Percentiles rank a stretch among this genome's conserved stretches.
Conservation (phyloP, 805 yeast species). For the Sugiyamaella americana region DNA sequence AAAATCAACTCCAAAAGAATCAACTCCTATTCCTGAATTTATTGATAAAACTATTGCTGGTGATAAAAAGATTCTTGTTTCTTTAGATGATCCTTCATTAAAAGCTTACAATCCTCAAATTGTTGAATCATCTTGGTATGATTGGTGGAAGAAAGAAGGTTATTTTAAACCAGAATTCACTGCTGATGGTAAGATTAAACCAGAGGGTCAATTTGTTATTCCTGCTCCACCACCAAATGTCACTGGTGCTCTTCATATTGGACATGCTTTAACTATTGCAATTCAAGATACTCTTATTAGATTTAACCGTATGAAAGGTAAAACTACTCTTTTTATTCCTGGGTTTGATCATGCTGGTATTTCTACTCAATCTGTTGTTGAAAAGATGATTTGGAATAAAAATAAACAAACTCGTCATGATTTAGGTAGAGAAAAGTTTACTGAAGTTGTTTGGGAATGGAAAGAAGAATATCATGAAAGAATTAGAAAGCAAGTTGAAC, state of each 20-base stretch:
- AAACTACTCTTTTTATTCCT: slow-evolving; percentile 85
- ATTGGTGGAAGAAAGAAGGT: slow-evolving; percentile 91
- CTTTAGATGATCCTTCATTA: slow-evolving; percentile 85
- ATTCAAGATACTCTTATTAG: slow-evolving; percentile 92
- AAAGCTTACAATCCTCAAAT: slow-evolving; percentile 89
- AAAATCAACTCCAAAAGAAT: slow-evolving; percentile 50
- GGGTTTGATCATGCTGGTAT: slow-evolving; percentile 99
- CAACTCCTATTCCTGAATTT: slow-evolving; percentile 75
- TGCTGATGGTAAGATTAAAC: slow-evolving; percentile 64
- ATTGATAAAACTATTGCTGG: slow-evolving; percentile 81
- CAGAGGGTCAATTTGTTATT: slow-evolving; percentile 80
- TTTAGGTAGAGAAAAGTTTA: slow-evolving; percentile 84
- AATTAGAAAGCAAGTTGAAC: slow-evolving; percentile 77
- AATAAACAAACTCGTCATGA: slow-evolving; percentile 91
- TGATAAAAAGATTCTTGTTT: slow-evolving; percentile 81
- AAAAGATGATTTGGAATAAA: slow-evolving; percentile 86
- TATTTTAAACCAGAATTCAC: slow-evolving; percentile 82
- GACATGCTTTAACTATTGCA: slow-evolving; percentile 93
- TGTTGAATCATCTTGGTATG: slow-evolving; percentile 96
- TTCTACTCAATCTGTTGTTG: slow-evolving; percentile 97
- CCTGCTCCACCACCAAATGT: slow-evolving; percentile 99
- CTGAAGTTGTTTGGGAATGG: slow-evolving; percentile 96
- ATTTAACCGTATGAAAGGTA: slow-evolving; percentile 95
- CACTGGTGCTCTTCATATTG: slow-evolving; percentile 97
- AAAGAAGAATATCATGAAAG: slow-evolving; percentile 85